Base-by-base conservation (phyloP, 768 basidiomycete genomes). In the Boletus tylopilopsis region DNA sequence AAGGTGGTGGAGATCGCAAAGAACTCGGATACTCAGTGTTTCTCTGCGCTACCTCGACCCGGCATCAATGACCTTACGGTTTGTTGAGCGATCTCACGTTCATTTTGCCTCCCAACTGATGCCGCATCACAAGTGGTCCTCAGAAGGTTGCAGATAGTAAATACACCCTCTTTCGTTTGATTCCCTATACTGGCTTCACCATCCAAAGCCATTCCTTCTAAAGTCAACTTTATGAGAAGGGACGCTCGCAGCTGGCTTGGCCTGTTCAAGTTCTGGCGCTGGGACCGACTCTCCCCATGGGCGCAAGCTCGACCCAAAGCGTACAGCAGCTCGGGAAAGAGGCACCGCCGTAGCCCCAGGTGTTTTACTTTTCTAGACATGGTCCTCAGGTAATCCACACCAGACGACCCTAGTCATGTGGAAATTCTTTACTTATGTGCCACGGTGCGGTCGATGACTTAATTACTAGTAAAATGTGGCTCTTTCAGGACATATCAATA, bases 171-270 rank as follows among this genome's bases (percentile, higher is more conserved):
- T 30, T 10, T 30, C 29, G 29, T 30, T 13, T 6, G 13, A 30
- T 13, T 30, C 29, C 12, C 29, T n/a, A 39, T 39, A 22, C 25
- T 43, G 13, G 33, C 43, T 21, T 2, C 19, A 2, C 11, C 13
- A 42, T 19, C 8, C 49, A 66, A 68, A 47, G 50, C 42, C 64
- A 58, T 47, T 43, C 69, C 12, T 58, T 63, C 19, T 76, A 74
- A 61, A 47, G 70, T 76, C 45, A 73, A n/a, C n/a, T 74, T 15
- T 73, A 74, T 50, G 57, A 59, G 29, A 73, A 68, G 50, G 71
- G 67, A 42, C 50, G 35, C 35, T 62, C 64, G 9, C 64, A 69
- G 53, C 61, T 72, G 63, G n/a, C 60, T 60, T 22, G 75, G 76
- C 53, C 58, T 73, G 32, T 69, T n/a, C n/a, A n/a, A n/a, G n/a